Evolutionary conservation across 805 yeast genomes (phyloP), one percentile per base, ranked within the genome.

Genomic region (Saccharomycopsis fibuligera): DNA sequence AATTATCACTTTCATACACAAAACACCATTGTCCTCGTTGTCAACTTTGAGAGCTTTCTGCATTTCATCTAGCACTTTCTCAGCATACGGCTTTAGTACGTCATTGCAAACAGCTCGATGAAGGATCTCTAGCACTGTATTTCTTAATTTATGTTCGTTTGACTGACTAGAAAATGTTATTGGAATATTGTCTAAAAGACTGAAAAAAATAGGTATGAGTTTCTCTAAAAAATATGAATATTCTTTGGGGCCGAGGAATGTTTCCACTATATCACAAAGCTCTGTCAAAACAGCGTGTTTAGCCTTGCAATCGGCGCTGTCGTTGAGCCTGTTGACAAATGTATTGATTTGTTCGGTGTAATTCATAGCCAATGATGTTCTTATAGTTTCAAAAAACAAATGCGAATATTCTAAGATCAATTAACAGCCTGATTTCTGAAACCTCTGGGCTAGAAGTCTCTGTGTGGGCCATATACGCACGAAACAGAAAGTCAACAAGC

Each of bases 1-100:
- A 16, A 96, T 86, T 42, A 90, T 74, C 47, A 88, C 82, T 61
- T 87, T 89, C 84, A 93, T 79, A 63, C 95, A 83, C 45, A 88
- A 71, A 1, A 89, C 87, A 45, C 98, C 98, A 63, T 93, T 93
- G 54, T 90, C 97, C 63, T 95, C 99, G 62, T 93, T 91, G 60
- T 95, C 99, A 14, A 68, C 72, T 17, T 75, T 78, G 49, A 91
- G 68, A n/a, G 85, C 68, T 21, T 69, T 64, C 58, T 82, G 79
- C 49, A 90, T 67, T 10, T 73, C 67, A 31, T 78, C 81, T 57
- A 86, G 68, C 21, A 88, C 72, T 30, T 71, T 72, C 30, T 68
- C 66, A 0, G 90, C 81, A 62, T 79, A 81, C 0, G 85, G 85
- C 59, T 81, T 83, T 59, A 88, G 79, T 2, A 81, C 74, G 30